Evolutionary conservation across 257 asterid genomes (phyloP), one percentile per base, ranked within the genome.

Genomic region (Ilex aquifolium): DNA sequence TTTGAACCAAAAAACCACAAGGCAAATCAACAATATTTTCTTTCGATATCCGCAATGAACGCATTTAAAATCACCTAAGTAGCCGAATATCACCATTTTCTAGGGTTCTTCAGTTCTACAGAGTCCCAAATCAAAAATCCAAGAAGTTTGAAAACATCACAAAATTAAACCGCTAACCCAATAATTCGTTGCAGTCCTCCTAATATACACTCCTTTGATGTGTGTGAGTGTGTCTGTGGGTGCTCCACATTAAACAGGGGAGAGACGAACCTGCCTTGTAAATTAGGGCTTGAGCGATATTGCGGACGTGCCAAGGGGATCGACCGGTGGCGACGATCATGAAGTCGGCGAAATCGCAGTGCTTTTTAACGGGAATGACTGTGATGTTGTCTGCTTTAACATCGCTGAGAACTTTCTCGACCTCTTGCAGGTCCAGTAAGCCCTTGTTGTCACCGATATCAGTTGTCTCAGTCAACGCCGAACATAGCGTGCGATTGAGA

Each of bases 281-380:
- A 55, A 92, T 57, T 62, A 89, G 88, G 62, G 99, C 97, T 76
- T 89, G 99, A 73, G 93, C 86, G 67, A 92, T 92, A 32, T 92
- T 92, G 36, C 97, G 91, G 14, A 88, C 98, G 69, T 92, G 98
- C 98, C 98, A 91, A 44, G 91, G 83, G 11, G 98, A 92, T 44
- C 95, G 83, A 40, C 95, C 97, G 2, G 98, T 84, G 78, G 97
- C 97, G 65, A 92, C 63, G 56, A 92, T 92, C 89, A 89, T 82
- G 79, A 77, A 80, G 79, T 92, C 99, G 31, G 90, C 81, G 69
- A 82, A 85, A 65, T 92, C 90, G 57, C 71, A 81, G 60, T 79
- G 81, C 44, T 74, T 75, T 13, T 93, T 88, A 14, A 90, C 80
- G n/a, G 79, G 83, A 15, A 92, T 61, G 32, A 92, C 90, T 62